These are phyloP conservation scores for Taphrina wiesneri DNA, from an alignment of 1,139 yeast genomes.

Conservation along the genomic window DNA sequence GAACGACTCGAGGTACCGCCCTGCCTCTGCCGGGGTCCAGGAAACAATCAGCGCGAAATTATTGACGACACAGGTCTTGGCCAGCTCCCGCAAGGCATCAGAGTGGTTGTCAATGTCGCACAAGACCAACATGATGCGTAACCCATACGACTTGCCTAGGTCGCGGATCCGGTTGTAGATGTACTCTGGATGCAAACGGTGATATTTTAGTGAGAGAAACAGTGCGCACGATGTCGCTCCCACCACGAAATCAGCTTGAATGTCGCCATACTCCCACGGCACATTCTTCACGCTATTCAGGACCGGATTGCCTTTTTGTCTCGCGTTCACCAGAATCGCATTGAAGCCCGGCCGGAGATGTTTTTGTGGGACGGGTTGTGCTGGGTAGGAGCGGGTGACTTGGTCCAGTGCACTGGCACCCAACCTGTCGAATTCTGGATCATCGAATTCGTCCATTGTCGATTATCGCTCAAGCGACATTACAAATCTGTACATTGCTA, in stretches of 20 bases:
- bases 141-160: constrained; percentile 52
- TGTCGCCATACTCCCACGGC: constrained; percentile 54
- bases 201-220: constrained; percentile 74
- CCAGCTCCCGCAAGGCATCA: constrained; percentile 66
- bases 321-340: constrained; percentile 52
- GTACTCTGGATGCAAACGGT: constrained; percentile 81
- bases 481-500: not conserved
- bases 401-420: constrained; percentile 30
- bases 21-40: constrained; percentile 86
- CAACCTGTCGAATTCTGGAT: constrained; percentile 30
- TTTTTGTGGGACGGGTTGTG: constrained; percentile 33
- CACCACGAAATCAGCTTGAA: constrained; percentile 61
- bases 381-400: constrained; percentile 9
- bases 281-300: constrained; percentile 54
- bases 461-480: no score
- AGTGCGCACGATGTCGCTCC: constrained; percentile 68
- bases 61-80: constrained; percentile 67
- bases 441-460: constrained; percentile 33
- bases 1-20: constrained; percentile 58
- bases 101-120: constrained; percentile 79
- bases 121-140: constrained; percentile 67
- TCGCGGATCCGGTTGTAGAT: constrained; percentile 69
- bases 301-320: constrained; percentile 63
- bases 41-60: constrained; percentile 72
- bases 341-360: constrained; percentile 38